phyloP scores from a whole-genome alignment of 495 filamentous ascomycete genomes.

The Podospora anserina region DNA sequence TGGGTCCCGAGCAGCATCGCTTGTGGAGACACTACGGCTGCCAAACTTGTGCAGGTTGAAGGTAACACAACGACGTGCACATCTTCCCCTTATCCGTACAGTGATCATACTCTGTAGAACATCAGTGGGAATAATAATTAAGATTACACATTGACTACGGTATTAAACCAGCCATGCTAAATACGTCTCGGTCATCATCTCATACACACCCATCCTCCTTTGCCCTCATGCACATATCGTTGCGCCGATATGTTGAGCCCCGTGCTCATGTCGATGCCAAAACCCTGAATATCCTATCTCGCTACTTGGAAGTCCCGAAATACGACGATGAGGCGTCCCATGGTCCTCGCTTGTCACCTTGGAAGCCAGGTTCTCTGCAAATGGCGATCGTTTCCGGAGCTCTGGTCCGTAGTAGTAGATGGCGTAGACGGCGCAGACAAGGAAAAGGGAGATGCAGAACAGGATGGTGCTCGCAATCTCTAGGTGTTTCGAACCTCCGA shows the following conservation, averaged over 20 bases:
- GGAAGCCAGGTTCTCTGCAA: conserved; percentile 64
- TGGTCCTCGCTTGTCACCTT: conserved; percentile 13
- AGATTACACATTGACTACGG: neutral
- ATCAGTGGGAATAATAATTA: neutral
- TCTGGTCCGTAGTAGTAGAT: conserved; percentile 73
- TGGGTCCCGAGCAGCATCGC: neutral
- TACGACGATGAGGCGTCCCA: conserved; percentile 14
- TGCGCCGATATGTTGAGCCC: neutral
- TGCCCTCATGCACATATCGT: neutral
- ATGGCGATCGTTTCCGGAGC: conserved; percentile 66
- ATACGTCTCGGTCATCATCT: neutral
- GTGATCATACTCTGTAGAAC: too few species aligned
- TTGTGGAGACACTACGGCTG: conserved; percentile 13
- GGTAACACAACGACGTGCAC: too few species aligned
- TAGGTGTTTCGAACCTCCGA: conserved; percentile 54
- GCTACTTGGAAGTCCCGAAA: conserved; percentile 10
- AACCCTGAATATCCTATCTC: conserved; percentile 10
- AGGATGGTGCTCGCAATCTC: conserved; percentile 72
- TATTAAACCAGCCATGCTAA: neutral
- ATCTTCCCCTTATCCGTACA: too few species aligned
- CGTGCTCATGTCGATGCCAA: neutral
- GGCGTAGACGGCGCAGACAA: conserved; percentile 71
- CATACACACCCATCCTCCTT: neutral
- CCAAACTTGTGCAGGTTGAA: neutral
- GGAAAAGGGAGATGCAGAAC: conserved; percentile 60